These are phyloP conservation scores for Sugiyamaella valdiviana DNA, from an alignment of 805 yeast genomes.

Conservation along the genomic window DNA sequence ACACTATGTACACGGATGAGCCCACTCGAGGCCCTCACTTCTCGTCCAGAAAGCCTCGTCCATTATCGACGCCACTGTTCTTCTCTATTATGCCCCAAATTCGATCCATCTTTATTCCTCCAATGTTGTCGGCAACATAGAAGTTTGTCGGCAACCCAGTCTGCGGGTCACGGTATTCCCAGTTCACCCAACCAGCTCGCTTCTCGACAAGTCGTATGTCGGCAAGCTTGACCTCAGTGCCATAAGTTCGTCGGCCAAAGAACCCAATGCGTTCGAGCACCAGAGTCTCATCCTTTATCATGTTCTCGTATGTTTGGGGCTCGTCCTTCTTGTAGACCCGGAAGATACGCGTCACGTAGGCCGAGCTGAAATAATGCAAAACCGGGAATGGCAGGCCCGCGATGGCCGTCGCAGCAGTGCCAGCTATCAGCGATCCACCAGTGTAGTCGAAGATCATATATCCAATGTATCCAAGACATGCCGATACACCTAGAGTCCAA, in stretches of 20 bases:
- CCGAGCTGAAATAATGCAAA: slow-evolving; percentile 47
- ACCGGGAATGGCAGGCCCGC: slow-evolving; percentile 48
- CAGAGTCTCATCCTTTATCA: slow-evolving; percentile 56
- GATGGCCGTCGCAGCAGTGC: slow-evolving; percentile 39
- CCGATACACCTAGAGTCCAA: slow-evolving; percentile 54
- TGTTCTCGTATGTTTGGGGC: slow-evolving; percentile 59
- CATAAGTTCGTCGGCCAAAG: slow-evolving; percentile 61
- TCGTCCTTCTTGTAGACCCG: slow-evolving; percentile 56
- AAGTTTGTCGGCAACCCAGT: slow-evolving; percentile 35
- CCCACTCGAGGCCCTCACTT: neutral
- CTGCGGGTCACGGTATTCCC: slow-evolving; percentile 33
- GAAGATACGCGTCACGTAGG: slow-evolving; percentile 67
- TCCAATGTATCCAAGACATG: slow-evolving; percentile 56
- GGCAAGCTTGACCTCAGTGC: slow-evolving; percentile 50
- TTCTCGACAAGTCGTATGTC: slow-evolving; percentile 40
- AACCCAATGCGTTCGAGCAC: slow-evolving; percentile 61
- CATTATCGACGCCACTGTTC: slow-evolving; percentile 61
- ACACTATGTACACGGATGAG: neutral
- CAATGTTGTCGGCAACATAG: slow-evolving; percentile 66
- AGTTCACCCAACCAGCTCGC: slow-evolving; percentile 45
- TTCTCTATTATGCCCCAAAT: slow-evolving; percentile 77
- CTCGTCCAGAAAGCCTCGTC: slow-evolving; percentile 39
- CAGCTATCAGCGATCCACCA: slow-evolving; percentile 43
- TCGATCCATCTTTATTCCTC: slow-evolving; percentile 79
- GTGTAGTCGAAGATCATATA: slow-evolving; percentile 50